Conservation (phyloP, 2,329 filamentous ascomycete genomes). For the Penicillium sp. region DNA sequence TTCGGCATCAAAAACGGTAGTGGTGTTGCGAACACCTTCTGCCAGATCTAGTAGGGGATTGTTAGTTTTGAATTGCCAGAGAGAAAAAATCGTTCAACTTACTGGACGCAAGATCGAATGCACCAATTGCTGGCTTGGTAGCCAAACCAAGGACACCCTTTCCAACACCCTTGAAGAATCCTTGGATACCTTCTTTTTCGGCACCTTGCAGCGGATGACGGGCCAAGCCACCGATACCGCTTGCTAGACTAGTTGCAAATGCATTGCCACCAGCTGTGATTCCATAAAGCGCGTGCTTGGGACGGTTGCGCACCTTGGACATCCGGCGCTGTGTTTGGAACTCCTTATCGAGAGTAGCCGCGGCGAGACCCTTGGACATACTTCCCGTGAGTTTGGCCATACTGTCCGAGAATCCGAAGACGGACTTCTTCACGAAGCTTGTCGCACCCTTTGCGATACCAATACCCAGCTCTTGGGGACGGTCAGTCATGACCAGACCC, state of each 20-base stretch:
- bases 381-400: slow-evolving; percentile 97
- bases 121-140: slow-evolving; percentile 94
- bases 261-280: slow-evolving; percentile 95
- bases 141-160: slow-evolving; percentile 93
- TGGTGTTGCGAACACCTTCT: slow-evolving; percentile 97
- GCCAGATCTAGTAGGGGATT: slow-evolving; percentile 61
- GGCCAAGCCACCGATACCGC: slow-evolving; percentile 87
- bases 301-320: slow-evolving; percentile 85
- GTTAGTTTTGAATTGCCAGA: neutral
- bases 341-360: slow-evolving; percentile 94
- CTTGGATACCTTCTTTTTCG: slow-evolving; percentile 87
- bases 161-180: slow-evolving; percentile 96
- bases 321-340: slow-evolving; percentile 96
- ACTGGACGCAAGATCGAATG: slow-evolving; percentile 91
- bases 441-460: slow-evolving; percentile 96
- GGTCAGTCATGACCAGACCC: slow-evolving; percentile 91
- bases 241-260: slow-evolving; percentile 86
- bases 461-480: slow-evolving; percentile 88
- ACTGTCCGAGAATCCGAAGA: slow-evolving; percentile 95
- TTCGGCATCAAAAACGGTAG: slow-evolving; percentile 93
- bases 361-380: slow-evolving; percentile 92
- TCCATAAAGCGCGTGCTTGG: slow-evolving; percentile 95
- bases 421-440: slow-evolving; percentile 97
- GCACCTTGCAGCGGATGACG: slow-evolving; percentile 93
- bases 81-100: neutral